Evolutionary conservation across 495 filamentous ascomycete genomes (phyloP).

Genomic region (Massariosphaeria phaeospora): DNA sequence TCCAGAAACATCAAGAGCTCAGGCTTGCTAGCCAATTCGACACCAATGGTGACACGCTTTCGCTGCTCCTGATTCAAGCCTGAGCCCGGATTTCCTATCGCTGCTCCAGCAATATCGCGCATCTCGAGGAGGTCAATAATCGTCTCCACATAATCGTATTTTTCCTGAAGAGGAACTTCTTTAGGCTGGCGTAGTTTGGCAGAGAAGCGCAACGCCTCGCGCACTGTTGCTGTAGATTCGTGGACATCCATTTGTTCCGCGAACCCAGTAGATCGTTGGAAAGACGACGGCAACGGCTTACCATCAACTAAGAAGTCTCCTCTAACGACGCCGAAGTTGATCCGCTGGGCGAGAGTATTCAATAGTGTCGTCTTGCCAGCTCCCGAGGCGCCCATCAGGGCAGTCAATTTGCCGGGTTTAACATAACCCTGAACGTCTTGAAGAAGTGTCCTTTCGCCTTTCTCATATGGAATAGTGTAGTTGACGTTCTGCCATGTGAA

Average conservation of each 20-base stretch:
- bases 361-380: constrained; percentile 69
- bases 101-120: constrained; percentile 40
- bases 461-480: constrained; percentile 64
- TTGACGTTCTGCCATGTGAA: constrained; percentile 77
- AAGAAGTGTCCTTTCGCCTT: constrained; percentile 54
- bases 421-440: constrained; percentile 65
- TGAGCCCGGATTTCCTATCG: constrained; percentile 50
- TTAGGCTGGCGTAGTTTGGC: constrained; percentile 54
- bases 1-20: constrained; percentile 69
- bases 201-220: constrained; percentile 57
- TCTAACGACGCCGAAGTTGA: constrained; percentile 49
- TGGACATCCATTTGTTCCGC: constrained; percentile 60
- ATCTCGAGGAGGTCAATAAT: constrained; percentile 58
- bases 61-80: constrained; percentile 58
- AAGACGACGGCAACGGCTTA: constrained; percentile 37
- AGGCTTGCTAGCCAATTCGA: constrained; percentile 64
- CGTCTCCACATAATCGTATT: constrained; percentile 55
- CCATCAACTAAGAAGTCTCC: constrained; percentile 56
- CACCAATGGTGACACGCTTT: constrained; percentile 62
- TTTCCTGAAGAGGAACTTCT: constrained; percentile 50
- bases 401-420: constrained; percentile 65
- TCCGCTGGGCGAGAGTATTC: constrained; percentile 55
- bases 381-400: constrained; percentile 62
- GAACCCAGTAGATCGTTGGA: constrained; percentile 48
- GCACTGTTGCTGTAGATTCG: constrained; percentile 55